Conservation (phyloP, 257 asterid genomes). For the Marsdenia floribunda region DNA sequence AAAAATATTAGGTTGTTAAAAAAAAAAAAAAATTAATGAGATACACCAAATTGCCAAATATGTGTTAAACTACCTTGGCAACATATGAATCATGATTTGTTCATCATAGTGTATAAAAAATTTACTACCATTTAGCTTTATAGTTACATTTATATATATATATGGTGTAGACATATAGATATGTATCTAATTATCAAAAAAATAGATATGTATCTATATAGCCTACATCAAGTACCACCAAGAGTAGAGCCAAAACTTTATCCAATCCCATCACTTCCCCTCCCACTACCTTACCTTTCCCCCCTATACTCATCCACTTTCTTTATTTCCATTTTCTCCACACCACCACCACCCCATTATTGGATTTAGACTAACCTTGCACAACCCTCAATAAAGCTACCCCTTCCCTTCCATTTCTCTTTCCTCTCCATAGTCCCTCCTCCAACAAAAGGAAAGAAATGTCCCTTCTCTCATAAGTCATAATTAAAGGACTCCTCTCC, state of each 20-base stretch:
- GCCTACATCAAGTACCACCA: neutral
- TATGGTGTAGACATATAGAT: neutral
- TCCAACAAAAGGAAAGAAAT: neutral
- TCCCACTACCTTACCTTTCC: constrained; percentile 7
- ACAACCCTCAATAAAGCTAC: constrained; percentile 16
- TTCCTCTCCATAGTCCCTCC: neutral
- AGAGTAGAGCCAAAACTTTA: constrained; percentile 18
- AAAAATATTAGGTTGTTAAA: too few relatives aligned
- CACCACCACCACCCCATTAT: constrained; percentile 7
- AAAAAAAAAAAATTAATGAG: too few relatives aligned
- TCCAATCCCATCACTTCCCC: constrained; percentile 4
- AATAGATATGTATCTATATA: neutral
- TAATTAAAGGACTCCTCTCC: neutral
- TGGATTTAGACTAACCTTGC: constrained; percentile 1
- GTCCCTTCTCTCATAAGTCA: constrained; percentile 1
- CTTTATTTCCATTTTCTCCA: constrained; percentile 11
- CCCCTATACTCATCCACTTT: neutral
- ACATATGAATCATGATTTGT: constrained; percentile 4
- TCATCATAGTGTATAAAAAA: neutral
- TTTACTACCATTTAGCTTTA: neutral
- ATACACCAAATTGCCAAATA: neutral
- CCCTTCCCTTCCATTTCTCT: constrained; percentile 10
- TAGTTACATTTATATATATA: neutral
- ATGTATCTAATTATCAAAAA: too few relatives aligned
- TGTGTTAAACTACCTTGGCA: neutral